Percentiles rank a stretch among this genome's conserved stretches.
phyloP scores from a whole-genome alignment of 2,329 filamentous ascomycete genomes.

The Tolypocladium capitatum region DNA sequence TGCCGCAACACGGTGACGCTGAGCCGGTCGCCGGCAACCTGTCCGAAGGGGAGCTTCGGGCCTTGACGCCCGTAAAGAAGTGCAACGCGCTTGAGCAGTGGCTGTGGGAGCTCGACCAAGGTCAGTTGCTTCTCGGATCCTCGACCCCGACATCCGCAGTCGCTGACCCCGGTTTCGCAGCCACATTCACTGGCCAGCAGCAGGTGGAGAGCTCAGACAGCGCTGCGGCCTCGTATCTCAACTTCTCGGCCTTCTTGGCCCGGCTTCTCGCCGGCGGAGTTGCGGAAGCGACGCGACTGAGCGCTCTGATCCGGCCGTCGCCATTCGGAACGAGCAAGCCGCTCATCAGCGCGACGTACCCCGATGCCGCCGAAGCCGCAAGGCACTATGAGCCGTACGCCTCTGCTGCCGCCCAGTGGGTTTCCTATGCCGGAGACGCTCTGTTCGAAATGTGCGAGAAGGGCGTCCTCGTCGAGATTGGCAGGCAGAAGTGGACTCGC shows the following conservation, averaged over 20 bases:
- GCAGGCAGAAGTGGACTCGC: slow-evolving; percentile 1
- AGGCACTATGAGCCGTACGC: neutral
- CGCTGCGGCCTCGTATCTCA: neutral
- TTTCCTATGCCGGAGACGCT: slow-evolving; percentile 1
- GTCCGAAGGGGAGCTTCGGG: neutral
- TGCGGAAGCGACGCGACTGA: neutral
- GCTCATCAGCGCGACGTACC: neutral
- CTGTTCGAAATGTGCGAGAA: slow-evolving; percentile 1
- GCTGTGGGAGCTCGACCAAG: neutral
- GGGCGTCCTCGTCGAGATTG: neutral
- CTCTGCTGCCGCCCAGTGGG: slow-evolving; percentile 1
- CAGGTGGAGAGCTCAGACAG: neutral
- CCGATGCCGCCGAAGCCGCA: neutral
- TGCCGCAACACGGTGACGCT: neutral
- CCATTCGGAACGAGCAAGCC: neutral
- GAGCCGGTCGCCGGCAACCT: neutral
- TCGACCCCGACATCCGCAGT: neutral
- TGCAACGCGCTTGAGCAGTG: neutral
- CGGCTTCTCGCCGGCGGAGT: neutral
- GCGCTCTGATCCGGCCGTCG: neutral
- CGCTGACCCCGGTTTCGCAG: neutral
- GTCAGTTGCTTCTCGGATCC: neutral
- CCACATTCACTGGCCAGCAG: neutral
- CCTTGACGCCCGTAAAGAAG: neutral
- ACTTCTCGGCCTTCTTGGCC: slow-evolving; percentile 2